These are phyloP conservation scores for Malus hybrid DNA, from an alignment of 331 rosid genomes.

Conservation along the genomic window DNA sequence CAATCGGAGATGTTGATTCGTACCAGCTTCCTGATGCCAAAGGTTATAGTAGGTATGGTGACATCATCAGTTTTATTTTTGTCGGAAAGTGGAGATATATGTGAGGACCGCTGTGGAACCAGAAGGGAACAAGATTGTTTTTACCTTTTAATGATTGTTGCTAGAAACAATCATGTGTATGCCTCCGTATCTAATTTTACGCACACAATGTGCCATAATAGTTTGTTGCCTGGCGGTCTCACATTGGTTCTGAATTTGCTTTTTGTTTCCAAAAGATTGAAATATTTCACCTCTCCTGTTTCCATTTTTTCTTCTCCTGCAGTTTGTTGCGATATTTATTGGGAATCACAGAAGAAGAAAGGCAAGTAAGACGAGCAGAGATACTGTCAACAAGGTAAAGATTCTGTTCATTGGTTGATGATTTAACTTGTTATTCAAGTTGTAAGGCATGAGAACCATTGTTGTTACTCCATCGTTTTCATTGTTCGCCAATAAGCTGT, in stretches of 20 bases:
- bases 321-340: slow-evolving; percentile 79
- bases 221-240: not conserved
- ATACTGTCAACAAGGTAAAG: slow-evolving; percentile 81
- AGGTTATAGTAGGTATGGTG: slow-evolving; percentile 86
- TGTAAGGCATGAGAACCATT: not conserved
- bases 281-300: not conserved
- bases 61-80: not conserved
- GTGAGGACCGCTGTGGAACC: not conserved
- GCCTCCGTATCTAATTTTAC: not conserved
- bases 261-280: not conserved
- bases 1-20: slow-evolving; percentile 90
- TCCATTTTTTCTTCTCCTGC: slow-evolving; percentile 6
- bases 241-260: not conserved
- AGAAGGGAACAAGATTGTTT: not conserved
- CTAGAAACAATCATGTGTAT: not conserved
- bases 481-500: not conserved
- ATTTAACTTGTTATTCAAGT: slow-evolving; percentile 4
- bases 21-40: slow-evolving; percentile 99
- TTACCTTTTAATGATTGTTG: not conserved
- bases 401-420: slow-evolving; percentile 11
- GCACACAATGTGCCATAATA: not conserved
- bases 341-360: slow-evolving; percentile 91
- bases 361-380: slow-evolving; percentile 81
- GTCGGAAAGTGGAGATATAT: not conserved
- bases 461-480: not conserved